These are phyloP conservation scores for Pseudofabraea citricarpa DNA, from an alignment of 2,329 filamentous ascomycete species.

Conservation along the genomic window DNA sequence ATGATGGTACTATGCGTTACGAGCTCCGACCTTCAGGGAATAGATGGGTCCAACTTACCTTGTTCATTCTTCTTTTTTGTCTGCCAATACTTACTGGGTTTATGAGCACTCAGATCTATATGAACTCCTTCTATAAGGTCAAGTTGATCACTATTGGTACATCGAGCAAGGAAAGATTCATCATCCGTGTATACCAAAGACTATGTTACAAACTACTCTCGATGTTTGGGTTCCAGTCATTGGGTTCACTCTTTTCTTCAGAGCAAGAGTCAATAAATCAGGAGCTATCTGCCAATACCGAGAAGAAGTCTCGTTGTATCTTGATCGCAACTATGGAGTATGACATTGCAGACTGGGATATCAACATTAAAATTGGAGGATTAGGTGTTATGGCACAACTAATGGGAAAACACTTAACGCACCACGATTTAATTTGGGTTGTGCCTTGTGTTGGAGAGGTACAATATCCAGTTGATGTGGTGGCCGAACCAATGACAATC, in stretches of 20 bases:
- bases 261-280: neutral
- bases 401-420: neutral
- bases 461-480: neutral
- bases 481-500: neutral
- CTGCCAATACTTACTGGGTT: neutral
- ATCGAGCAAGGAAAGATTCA: no score
- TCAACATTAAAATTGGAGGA: conserved; percentile 22
- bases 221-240: neutral
- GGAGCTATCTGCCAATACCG: neutral
- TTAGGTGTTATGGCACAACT: conserved; percentile 29
- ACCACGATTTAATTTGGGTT: neutral
- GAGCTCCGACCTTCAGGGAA: neutral
- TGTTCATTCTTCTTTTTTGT: neutral
- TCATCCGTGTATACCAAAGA: neutral
- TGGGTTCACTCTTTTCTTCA: neutral
- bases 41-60: neutral
- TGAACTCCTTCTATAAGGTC: neutral
- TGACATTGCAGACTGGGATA: neutral
- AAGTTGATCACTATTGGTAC: neutral
- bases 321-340: neutral
- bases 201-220: neutral
- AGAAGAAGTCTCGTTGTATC: neutral
- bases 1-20: neutral
- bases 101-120: neutral
- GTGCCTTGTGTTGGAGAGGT: neutral